A percentile compares a stretch with the other conserved stretches of the same genome.
Evolutionary conservation across 2,329 filamentous ascomycete genomes (phyloP).

Genomic region (Xylaria sp.): DNA sequence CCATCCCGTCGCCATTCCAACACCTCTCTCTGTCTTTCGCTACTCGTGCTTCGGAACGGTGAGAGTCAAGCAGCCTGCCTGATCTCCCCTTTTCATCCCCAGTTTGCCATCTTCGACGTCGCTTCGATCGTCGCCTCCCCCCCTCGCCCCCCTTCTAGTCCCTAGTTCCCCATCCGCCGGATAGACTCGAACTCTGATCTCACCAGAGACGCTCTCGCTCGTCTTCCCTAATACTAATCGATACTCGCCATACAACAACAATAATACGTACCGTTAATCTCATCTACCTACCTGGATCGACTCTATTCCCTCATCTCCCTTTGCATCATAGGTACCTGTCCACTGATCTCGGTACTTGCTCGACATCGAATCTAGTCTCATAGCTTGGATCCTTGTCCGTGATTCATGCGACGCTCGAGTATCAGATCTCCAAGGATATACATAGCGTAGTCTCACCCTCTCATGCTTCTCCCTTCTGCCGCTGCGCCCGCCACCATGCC

Average conservation of each 20-base stretch:
- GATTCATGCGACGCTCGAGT: slow-evolving; percentile 36
- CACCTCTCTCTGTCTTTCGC: slow-evolving; percentile 6
- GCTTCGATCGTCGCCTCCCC: slow-evolving; percentile 30
- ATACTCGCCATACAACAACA: slow-evolving; percentile 2
- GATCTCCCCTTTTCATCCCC: slow-evolving; percentile 24
- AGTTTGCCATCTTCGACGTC: slow-evolving; percentile 34
- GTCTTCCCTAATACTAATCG: slow-evolving; percentile 12
- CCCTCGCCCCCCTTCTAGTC: background rate
- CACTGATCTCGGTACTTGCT: slow-evolving; percentile 19
- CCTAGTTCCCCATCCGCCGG: background rate
- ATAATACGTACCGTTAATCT: slow-evolving; percentile 18
- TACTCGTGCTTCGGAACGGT: slow-evolving; percentile 17
- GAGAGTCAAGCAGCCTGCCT: slow-evolving; percentile 13
- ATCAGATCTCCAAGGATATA: slow-evolving; percentile 33
- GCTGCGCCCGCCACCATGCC: slow-evolving; percentile 63
- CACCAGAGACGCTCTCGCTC: background rate
- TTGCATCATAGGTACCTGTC: slow-evolving; percentile 25
- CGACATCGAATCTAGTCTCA: slow-evolving; percentile 22
- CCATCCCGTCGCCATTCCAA: slow-evolving; percentile 27
- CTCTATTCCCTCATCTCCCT: slow-evolving; percentile 8
- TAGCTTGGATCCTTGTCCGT: slow-evolving; percentile 31
- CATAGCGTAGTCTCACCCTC: slow-evolving; percentile 28
- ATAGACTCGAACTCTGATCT: background rate
- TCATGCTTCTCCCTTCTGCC: slow-evolving; percentile 26
- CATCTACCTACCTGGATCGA: background rate